Evolutionary conservation across 257 asterid genomes (phyloP), one percentile per base, ranked within the genome.

Genomic region (Eustoma russellianum): DNA sequence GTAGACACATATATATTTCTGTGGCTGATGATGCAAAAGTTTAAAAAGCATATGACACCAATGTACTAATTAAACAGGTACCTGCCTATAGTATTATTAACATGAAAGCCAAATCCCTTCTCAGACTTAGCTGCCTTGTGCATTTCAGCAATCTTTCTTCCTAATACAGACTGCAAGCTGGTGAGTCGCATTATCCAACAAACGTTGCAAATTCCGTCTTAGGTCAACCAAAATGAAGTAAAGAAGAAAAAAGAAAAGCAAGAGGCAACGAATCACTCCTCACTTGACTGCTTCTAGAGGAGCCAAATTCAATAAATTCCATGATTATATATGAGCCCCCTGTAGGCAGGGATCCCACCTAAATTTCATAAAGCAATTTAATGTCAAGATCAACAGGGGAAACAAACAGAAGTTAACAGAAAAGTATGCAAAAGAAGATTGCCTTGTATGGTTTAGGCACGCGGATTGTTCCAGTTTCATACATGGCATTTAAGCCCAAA

Each of bases 121-220:
- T 61, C 69, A 5, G 87, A 83, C 63, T 79, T 87, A 43, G 78
- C 94, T 6, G 79, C 86, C 70, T 79, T 91, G 72, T 91, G 96
- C 98, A 91, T 91, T 75, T 84, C 95, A 61, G 92, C 98, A 24
- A 91, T 95, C 82, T 84, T 91, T 85, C 94, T 80, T 67, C 98
- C 98, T 74, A 91, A 76, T 65, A 63, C 82, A 70, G 92, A 82
- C 98, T 91, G 78, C 60, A 74, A 66, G 67, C 73, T 68, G 78
- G 70, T 44, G 61, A 75, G 65, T 69, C 63, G 44, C 52, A 48
- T 49, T 51, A 50, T 54, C 46, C 49, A 60, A 49, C 33, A 63
- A 46, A 68, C 19, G 57, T 48, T 50, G 28, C 35, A 33, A 65
- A 24, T 46, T 63, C 44, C 28, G 65, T 15, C 43, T 33, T 59